Evolutionary conservation across 208 protist genomes (phyloP).

Genomic region (Herpetomonas samuelpessoai): DNA sequence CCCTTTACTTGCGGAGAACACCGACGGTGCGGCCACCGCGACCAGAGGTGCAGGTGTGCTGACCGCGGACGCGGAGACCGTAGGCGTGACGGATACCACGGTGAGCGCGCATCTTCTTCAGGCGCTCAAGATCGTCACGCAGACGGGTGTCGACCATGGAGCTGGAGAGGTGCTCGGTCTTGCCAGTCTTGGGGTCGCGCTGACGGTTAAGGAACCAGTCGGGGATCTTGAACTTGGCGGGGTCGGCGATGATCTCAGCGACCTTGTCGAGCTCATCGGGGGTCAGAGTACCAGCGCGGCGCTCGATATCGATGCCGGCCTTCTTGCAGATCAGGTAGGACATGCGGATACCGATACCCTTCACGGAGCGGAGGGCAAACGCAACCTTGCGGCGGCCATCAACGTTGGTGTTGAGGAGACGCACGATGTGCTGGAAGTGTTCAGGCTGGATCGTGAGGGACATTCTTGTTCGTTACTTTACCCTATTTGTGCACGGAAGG

Average conservation of each 20-base stretch:
- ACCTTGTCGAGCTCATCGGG: conserved; percentile 97
- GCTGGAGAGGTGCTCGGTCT: conserved; percentile 96
- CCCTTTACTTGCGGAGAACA: conserved; percentile 81
- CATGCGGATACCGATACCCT: conserved; percentile 99
- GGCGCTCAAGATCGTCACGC: conserved; percentile 99
- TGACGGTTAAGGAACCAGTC: conserved; percentile 99
- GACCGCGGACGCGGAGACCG: conserved; percentile 98
- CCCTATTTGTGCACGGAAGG: no score
- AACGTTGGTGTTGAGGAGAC: conserved; percentile 99
- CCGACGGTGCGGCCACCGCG: conserved; percentile 94
- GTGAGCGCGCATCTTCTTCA: conserved; percentile 99
- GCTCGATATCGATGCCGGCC: conserved; percentile 97
- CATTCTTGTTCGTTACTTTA: conserved; percentile 34
- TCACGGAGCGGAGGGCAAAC: conserved; percentile 98
- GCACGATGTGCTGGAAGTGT: conserved; percentile 99
- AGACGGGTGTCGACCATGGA: conserved; percentile 97
- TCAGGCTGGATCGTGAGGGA: conserved; percentile 70
- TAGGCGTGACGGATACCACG: conserved; percentile 99
- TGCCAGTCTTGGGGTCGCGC: conserved; percentile 98
- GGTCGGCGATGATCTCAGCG: conserved; percentile 97
- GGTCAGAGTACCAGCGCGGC: conserved; percentile 92
- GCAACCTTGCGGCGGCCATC: conserved; percentile 97
- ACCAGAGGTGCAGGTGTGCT: conserved; percentile 99
- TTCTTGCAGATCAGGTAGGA: conserved; percentile 99
- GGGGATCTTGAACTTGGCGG: conserved; percentile 99